A percentile compares a stretch with the other conserved stretches of the same genome.
These are phyloP conservation scores for Fusarium nelsonii DNA, from an alignment of 2,329 filamentous ascomycete genomes.

Conservation along the genomic window DNA sequence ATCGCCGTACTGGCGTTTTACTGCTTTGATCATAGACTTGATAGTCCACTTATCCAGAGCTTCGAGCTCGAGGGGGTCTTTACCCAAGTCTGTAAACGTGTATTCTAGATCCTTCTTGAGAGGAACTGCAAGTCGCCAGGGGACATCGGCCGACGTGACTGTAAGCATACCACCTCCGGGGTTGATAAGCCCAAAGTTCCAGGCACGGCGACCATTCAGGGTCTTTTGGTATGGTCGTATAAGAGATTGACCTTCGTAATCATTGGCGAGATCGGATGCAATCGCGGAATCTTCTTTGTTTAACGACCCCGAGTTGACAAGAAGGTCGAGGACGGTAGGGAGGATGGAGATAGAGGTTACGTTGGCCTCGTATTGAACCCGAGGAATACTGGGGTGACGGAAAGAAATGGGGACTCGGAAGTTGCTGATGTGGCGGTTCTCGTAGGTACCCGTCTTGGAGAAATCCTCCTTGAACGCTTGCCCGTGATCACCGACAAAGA, in stretches of 20 bases:
- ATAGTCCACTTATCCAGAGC: conserved; percentile 47
- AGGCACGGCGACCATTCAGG: conserved; percentile 44
- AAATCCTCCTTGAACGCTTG: conserved; percentile 51
- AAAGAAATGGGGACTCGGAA: conserved; percentile 51
- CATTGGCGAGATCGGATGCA: conserved; percentile 47
- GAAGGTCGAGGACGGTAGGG: conserved; percentile 52
- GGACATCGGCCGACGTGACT: conserved; percentile 50
- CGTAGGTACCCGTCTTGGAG: conserved; percentile 50
- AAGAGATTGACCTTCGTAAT: conserved; percentile 52
- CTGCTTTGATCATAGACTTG: conserved; percentile 38
- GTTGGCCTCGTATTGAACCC: conserved; percentile 48
- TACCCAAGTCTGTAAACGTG: conserved; percentile 49
- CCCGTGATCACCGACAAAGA: conserved; percentile 53
- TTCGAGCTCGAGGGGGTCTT: conserved; percentile 49
- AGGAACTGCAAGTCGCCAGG: conserved; percentile 50
- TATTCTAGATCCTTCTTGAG: conserved; percentile 51
- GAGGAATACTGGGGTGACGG: conserved; percentile 50
- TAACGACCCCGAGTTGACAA: conserved; percentile 50
- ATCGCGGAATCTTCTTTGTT: conserved; percentile 39
- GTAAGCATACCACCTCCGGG: conserved; percentile 51
- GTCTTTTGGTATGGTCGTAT: conserved; percentile 46
- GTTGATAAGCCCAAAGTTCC: conserved; percentile 54
- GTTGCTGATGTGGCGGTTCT: conserved; percentile 51
- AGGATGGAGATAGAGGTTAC: conserved; percentile 51
- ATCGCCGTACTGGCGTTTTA: conserved; percentile 41